A percentile compares a stretch with the other conserved stretches of the same genome.
Evolutionary conservation across 1,284 basidiomycete genomes (phyloP).

Genomic region (Trichosporon sp.): DNA sequence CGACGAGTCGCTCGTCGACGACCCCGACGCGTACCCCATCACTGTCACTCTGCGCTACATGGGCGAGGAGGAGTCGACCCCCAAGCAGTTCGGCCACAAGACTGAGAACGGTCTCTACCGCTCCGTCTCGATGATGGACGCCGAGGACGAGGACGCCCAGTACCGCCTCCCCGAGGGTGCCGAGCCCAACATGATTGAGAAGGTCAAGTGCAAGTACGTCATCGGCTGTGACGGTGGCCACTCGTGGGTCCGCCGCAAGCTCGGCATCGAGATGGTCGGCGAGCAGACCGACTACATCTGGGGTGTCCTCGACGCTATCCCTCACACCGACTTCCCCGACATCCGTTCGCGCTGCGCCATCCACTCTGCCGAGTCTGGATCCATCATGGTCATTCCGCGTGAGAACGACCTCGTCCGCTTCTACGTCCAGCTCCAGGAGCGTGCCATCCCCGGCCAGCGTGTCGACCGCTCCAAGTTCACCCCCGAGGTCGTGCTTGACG

Average conservation of each 20-base stretch:
- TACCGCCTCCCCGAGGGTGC: conserved; percentile 16
- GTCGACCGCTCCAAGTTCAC: conserved; percentile 27
- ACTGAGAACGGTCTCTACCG: conserved; percentile 20
- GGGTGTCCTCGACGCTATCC: conserved; percentile 25
- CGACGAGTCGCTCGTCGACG: conserved; percentile 15
- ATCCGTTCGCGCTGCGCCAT: conserved; percentile 20
- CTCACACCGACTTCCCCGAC: conserved; percentile 24
- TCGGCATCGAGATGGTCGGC: conserved; percentile 23
- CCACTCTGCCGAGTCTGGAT: conserved; percentile 20
- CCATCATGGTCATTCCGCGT: conserved; percentile 21
- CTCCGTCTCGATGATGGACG: conserved; percentile 12
- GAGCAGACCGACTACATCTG: conserved; percentile 28
- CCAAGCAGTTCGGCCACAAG: conserved; percentile 19
- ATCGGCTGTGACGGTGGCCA: conserved; percentile 31
- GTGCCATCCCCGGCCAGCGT: conserved; percentile 14
- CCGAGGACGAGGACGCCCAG: conserved; percentile 21
- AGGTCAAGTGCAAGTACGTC: conserved; percentile 29
- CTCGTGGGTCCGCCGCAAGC: conserved; percentile 24
- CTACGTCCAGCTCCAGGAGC: conserved; percentile 19
- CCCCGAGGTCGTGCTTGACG: conserved; percentile 30
- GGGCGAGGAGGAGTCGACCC: conserved; percentile 16
- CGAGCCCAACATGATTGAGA: conserved; percentile 16
- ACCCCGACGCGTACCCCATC: conserved; percentile 19
- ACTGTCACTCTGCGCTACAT: conserved; percentile 16
- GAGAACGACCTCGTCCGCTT: conserved; percentile 24